Base-by-base conservation (phyloP, 257 asterid species). In the Prunella vulgaris region DNA sequence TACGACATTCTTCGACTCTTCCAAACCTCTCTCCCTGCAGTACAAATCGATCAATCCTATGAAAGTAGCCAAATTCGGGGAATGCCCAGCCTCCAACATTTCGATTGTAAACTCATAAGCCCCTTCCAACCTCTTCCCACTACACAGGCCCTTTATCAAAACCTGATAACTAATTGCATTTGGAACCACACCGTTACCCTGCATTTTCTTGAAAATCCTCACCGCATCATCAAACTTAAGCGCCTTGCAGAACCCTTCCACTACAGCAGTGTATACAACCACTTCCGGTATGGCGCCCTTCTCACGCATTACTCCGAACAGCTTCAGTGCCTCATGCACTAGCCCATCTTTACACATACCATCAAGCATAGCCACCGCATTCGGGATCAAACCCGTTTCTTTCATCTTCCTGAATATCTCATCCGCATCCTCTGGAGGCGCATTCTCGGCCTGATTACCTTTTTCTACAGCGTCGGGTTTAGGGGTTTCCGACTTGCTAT, bases 361-460 rank as follows among this genome's bases (percentile, higher is more conserved):
- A 61, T 90, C 97, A 37, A 90, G 96, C 98, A 93, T 88, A 3
- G 97, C 95, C 57, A 93, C 97, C 10, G 96, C 97, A 44, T 88
- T 90, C 0, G 97, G 96, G 72, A 93, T 87, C 78, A 93, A 74
- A 8, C 97, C 96, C 52, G 96, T 84, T 83, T 83, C 86, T 85
- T 93, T 90, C 94, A 93, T 88, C 77, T 86, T 90, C 86, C 72
- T 87, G 74, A 90, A 93, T 75, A 93, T 88, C 86, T 84, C 95
- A 58, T 93, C 92, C 2, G 92, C 90, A 10, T 86, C 96, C 70
- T 78, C 83, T 2, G 90, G 84, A 7, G 82, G 79, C 60, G 37
- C 46, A 22, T 58, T 67, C 62, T 72, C 69, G 2, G 76, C 54
- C 32, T 70, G 72, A 58, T 25, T 10, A 14, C 8, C 59, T 18